Percentiles rank a stretch among this genome's conserved stretches.
Evolutionary conservation across 1,139 yeast species (phyloP).

Genomic region (Hyphopichia burtonii): DNA sequence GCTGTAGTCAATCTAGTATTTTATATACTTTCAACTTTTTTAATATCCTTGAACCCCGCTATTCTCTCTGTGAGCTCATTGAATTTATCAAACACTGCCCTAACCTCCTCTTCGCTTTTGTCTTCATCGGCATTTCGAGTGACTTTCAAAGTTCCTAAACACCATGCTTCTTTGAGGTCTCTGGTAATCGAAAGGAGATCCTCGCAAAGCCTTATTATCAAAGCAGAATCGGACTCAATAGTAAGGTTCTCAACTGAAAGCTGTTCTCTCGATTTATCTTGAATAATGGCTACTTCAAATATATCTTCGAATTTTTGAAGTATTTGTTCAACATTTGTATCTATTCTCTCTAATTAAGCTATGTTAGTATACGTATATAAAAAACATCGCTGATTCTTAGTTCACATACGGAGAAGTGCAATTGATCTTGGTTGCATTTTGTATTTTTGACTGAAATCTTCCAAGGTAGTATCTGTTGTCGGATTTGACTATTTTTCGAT

Average conservation of each 20-base stretch:
- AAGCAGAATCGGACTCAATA: constrained; percentile 52
- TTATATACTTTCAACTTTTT: background rate
- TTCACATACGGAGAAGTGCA: constrained; percentile 44
- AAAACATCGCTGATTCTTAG: too few relatives aligned
- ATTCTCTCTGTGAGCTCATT: constrained; percentile 41
- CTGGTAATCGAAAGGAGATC: constrained; percentile 51
- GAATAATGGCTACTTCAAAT: constrained; percentile 41
- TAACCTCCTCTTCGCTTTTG: constrained; percentile 20
- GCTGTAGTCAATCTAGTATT: too few relatives aligned
- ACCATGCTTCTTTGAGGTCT: constrained; percentile 55
- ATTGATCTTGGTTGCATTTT: constrained; percentile 46
- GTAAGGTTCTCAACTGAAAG: constrained; percentile 56
- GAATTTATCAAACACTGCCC: constrained; percentile 36
- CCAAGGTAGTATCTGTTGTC: too few relatives aligned
- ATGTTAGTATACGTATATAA: background rate
- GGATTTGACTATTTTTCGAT: background rate
- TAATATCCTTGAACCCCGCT: constrained; percentile 20
- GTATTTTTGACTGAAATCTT: too few relatives aligned
- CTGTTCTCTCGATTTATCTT: constrained; percentile 50
- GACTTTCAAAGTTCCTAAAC: constrained; percentile 51
- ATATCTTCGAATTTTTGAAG: constrained; percentile 45
- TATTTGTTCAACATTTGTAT: constrained; percentile 40
- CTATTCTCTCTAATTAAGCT: constrained; percentile 33
- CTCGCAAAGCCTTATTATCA: constrained; percentile 52
- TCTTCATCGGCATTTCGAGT: constrained; percentile 15